Conservation (phyloP, 345 rosid species). For the Gossypium sturtianum region DNA sequence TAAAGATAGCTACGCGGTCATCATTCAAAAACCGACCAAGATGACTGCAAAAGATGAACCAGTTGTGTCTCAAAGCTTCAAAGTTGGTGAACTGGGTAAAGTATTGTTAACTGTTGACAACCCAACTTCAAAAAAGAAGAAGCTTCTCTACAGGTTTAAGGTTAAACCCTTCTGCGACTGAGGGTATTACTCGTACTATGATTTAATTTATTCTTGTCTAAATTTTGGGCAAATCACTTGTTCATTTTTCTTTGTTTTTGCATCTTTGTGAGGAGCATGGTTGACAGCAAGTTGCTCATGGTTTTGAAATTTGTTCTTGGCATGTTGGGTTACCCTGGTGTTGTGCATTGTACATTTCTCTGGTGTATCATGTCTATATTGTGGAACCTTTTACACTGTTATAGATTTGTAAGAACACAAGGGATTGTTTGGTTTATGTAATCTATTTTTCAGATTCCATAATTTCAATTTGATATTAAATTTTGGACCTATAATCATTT, state of each 20-base stretch:
- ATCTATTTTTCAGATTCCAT: background rate
- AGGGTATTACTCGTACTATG: conserved; percentile 16
- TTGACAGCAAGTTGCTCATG: conserved; percentile 7
- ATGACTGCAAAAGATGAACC: conserved; percentile 66
- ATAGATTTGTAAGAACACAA: background rate
- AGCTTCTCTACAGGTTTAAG: conserved; percentile 86
- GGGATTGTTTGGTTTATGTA: conserved; percentile 11
- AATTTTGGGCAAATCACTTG: background rate
- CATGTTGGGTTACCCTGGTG: conserved; percentile 8
- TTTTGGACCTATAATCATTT: background rate
- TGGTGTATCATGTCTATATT: conserved; percentile 7
- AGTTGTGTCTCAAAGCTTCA: conserved; percentile 58
- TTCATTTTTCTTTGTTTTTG: background rate
- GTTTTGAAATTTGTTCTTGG: conserved; percentile 16
- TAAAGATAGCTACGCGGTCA: conserved; percentile 57
- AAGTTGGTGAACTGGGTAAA: conserved; percentile 65
- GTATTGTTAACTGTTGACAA: conserved; percentile 74
- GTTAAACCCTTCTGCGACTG: conserved; percentile 47
- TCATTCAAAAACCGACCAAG: conserved; percentile 69
- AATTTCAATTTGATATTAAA: background rate
- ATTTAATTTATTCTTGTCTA: conserved; percentile 19
- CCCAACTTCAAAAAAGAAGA: conserved; percentile 82
- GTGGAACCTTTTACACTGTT: background rate
- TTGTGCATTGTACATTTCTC: conserved; percentile 11
- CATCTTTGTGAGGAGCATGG: conserved; percentile 5